Evolutionary conservation across 2,329 filamentous ascomycete species (phyloP).

Genomic region (Aspergillus fumigatiaffinis): DNA sequence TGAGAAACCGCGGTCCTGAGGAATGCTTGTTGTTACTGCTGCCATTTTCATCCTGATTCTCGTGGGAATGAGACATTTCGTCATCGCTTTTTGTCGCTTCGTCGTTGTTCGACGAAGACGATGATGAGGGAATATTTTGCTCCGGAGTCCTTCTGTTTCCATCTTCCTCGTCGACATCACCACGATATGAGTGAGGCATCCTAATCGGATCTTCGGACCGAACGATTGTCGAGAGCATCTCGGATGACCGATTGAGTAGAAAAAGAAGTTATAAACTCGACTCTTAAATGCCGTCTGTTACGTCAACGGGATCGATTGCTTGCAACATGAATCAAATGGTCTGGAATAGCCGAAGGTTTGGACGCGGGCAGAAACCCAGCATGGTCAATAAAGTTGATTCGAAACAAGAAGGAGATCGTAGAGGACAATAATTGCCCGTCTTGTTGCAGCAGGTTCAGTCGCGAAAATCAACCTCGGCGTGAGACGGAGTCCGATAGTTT

Average conservation of each 20-base stretch:
- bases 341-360: constrained; percentile 9
- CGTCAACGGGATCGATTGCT: neutral
- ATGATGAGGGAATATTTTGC: constrained; percentile 18
- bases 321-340: constrained; percentile 14
- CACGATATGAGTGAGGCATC: constrained; percentile 28
- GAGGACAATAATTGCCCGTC: neutral
- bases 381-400: constrained; percentile 16
- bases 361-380: constrained; percentile 12
- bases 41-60: constrained; percentile 21
- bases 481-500: constrained; percentile 7
- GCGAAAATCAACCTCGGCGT: constrained; percentile 6
- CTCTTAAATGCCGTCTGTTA: neutral
- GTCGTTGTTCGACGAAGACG: constrained; percentile 24
- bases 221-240: constrained; percentile 33
- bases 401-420: neutral
- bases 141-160: constrained; percentile 24
- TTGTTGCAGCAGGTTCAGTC: neutral
- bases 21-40: constrained; percentile 18
- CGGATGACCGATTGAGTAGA: constrained; percentile 1
- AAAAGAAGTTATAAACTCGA: neutral
- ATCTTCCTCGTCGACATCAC: constrained; percentile 32
- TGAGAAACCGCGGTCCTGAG: constrained; percentile 28
- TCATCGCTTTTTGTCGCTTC: constrained; percentile 27
- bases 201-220: constrained; percentile 36
- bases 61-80: constrained; percentile 22